phyloP scores from a whole-genome alignment of 441 rosid species.

The Gossypium davidsonii region DNA sequence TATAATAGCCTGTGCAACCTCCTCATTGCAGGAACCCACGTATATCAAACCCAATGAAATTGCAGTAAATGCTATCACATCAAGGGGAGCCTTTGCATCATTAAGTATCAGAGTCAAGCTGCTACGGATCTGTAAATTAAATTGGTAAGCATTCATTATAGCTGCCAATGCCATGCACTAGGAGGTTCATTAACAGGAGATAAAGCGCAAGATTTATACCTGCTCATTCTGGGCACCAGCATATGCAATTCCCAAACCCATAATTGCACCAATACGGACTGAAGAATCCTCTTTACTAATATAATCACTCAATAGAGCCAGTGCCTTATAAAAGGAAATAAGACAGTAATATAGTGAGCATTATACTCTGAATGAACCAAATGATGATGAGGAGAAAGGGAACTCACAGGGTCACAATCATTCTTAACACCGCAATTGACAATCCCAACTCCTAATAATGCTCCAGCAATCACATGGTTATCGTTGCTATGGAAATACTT shows the following conservation, averaged over 20 bases:
- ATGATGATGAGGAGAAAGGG: slow-evolving; percentile 2
- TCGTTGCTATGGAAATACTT: slow-evolving; percentile 85
- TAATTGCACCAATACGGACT: slow-evolving; percentile 82
- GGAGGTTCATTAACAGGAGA: background rate
- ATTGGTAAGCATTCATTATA: background rate
- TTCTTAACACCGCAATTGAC: slow-evolving; percentile 74
- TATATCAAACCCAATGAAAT: slow-evolving; percentile 83
- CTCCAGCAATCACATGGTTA: slow-evolving; percentile 82
- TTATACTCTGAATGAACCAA: background rate
- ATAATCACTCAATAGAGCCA: slow-evolving; percentile 74
- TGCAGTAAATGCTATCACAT: slow-evolving; percentile 83
- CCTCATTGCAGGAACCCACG: slow-evolving; percentile 95
- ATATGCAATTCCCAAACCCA: slow-evolving; percentile 94
- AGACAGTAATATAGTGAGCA: slow-evolving; percentile 9
- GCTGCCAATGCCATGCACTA: background rate
- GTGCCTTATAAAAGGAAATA: slow-evolving; percentile 49
- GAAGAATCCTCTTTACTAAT: slow-evolving; percentile 70
- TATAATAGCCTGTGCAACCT: slow-evolving; percentile 84
- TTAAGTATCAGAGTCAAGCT: slow-evolving; percentile 59
- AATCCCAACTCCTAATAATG: slow-evolving; percentile 88
- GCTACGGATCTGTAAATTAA: slow-evolving; percentile 46
- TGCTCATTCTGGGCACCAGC: slow-evolving; percentile 90
- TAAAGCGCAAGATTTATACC: slow-evolving; percentile 33
- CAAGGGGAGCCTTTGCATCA: slow-evolving; percentile 74
- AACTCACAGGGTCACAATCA: slow-evolving; percentile 91